Evolutionary conservation across 805 yeast species (phyloP).

Genomic region (Candida alai): DNA sequence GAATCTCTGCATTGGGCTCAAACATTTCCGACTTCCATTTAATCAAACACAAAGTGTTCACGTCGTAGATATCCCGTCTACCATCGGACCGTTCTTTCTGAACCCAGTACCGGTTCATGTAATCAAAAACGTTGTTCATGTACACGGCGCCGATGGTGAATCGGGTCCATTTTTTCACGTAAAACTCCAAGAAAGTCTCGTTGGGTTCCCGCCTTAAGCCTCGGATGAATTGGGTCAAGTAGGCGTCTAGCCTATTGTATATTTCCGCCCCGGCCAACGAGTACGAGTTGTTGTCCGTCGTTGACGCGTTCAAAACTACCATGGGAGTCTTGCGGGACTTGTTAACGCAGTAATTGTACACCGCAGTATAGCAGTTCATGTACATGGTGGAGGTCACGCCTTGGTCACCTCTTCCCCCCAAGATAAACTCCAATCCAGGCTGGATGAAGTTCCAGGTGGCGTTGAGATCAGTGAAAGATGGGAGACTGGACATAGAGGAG

Average conservation of each 20-base stretch:
- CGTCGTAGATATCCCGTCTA: constrained; percentile 83
- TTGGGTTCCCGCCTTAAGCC: constrained; percentile 46
- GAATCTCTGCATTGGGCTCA: constrained; percentile 51
- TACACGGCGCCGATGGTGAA: constrained; percentile 89
- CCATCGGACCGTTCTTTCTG: constrained; percentile 94
- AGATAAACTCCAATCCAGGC: constrained; percentile 66
- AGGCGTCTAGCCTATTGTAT: constrained; percentile 65
- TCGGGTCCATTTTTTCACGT: constrained; percentile 85
- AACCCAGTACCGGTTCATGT: constrained; percentile 97
- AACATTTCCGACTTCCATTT: constrained; percentile 88
- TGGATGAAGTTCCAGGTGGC: constrained; percentile 78
- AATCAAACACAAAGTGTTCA: constrained; percentile 79
- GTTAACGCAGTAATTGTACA: constrained; percentile 88
- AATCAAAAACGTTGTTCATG: constrained; percentile 89
- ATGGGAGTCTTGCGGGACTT: constrained; percentile 47
- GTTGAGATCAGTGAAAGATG: constrained; percentile 56
- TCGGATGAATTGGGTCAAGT: constrained; percentile 57
- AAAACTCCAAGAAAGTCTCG: constrained; percentile 75
- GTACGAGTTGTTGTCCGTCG: constrained; percentile 25
- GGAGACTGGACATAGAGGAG: constrained; percentile 26
- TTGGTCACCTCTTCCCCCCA: constrained; percentile 65
- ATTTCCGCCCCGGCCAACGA: constrained; percentile 86
- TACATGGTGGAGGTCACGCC: constrained; percentile 69
- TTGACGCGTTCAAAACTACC: constrained; percentile 12
- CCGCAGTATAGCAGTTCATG: constrained; percentile 87